Evolutionary conservation across 805 yeast species (phyloP), one percentile per base, ranked within the genome.

Genomic region (Isabelozyma pseudorhagii): DNA sequence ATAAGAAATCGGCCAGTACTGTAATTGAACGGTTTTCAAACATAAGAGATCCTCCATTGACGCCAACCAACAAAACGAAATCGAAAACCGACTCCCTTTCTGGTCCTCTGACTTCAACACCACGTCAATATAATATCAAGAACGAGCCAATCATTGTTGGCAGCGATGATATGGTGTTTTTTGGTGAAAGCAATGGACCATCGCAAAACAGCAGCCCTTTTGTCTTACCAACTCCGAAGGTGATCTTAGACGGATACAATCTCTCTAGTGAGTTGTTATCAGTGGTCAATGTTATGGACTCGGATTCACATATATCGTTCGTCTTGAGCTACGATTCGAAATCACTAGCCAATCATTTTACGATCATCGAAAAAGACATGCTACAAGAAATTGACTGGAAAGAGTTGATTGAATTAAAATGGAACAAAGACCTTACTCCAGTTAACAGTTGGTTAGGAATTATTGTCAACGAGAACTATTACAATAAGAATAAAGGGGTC

Each of bases 371-470:
- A 65, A 76, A 84, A 47, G 98, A 94, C 64, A 80, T 91, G 41
- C 67, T 92, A 18, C 78, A 82, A 46, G 97, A 90, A 59, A 79
- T 94, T 39, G 97, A 93, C 64, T 93, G 98, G 97, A 85, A 83
- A 58, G 97, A 90, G 56, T 75, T 93, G 42, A 76, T 92, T 41
- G 92, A 89, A 53, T 69, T 88, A 53, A 78, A 82, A 45, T 87
- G 96, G 90, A 80, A 82, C 46, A 79, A 80, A 50, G 81, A 83
- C 36, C 65, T 87, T 44, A 79, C 77, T 1, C 86, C 91, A 1
- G 84, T 83, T 18, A 83, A 82, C 54, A 88, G 94, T 59, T 94
- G 99, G 99, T 69, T 91, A 27, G 86, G 83, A 53, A 75, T 89
- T 34, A 72, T 92, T 48, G 79, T 84, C 18, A 81, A 83, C 63